These are phyloP conservation scores for Alternaria triticina DNA, from an alignment of 2,329 filamentous ascomycete genomes.

Conservation along the genomic window DNA sequence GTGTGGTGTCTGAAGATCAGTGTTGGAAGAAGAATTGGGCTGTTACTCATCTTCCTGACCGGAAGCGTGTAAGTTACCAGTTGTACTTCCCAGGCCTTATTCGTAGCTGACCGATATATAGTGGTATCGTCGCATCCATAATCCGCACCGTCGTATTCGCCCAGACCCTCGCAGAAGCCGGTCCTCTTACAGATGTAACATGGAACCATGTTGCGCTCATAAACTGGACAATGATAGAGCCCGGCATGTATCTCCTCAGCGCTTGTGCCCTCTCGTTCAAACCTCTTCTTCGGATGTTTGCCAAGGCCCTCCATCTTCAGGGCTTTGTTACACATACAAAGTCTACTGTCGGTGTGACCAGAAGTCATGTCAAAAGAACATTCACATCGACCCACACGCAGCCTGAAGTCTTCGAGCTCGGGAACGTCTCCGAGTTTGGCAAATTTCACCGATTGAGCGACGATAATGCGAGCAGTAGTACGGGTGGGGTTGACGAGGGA, in stretches of 20 bases:
- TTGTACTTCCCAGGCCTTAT: not conserved
- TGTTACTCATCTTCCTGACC: constrained; percentile 35
- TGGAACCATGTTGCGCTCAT: constrained; percentile 28
- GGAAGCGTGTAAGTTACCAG: constrained; percentile 31
- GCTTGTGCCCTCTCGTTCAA: constrained; percentile 34
- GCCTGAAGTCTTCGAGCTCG: constrained; percentile 13
- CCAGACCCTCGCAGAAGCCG: constrained; percentile 9
- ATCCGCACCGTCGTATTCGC: constrained; percentile 31
- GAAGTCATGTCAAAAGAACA: constrained; percentile 1
- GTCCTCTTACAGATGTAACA: constrained; percentile 25
- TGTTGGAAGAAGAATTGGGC: constrained; percentile 21
- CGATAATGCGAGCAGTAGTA: constrained; percentile 2
- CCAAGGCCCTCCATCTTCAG: constrained; percentile 24
- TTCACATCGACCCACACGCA: not conserved
- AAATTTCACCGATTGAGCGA: constrained; percentile 16
- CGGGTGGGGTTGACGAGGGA: not conserved
- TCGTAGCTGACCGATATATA: constrained; percentile 3
- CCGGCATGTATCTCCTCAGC: constrained; percentile 33
- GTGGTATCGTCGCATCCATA: constrained; percentile 33
- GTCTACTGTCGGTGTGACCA: constrained; percentile 6
- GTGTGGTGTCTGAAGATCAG: constrained; percentile 31
- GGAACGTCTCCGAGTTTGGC: constrained; percentile 9
- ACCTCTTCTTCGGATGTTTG: constrained; percentile 30
- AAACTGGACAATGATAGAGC: constrained; percentile 37
- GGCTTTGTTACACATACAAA: constrained; percentile 26